phyloP scores from a whole-genome alignment of 2,329 filamentous ascomycete species.

The Penicillium thymicola region DNA sequence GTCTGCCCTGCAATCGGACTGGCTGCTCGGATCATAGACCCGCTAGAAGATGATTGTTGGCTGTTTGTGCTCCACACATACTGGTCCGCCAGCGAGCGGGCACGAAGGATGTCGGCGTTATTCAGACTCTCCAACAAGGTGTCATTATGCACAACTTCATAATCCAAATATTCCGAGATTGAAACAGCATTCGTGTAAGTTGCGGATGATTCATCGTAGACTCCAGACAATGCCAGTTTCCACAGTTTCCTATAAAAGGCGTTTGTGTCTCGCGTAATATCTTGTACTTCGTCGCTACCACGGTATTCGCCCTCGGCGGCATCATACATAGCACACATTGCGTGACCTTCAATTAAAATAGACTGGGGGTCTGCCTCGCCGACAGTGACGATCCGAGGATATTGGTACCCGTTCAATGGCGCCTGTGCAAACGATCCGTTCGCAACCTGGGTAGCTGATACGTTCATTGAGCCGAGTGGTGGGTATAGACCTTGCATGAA shows the following conservation, averaged over 20 bases:
- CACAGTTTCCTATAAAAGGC: conserved; percentile 50
- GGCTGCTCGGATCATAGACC: conserved; percentile 28
- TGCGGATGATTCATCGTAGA: conserved; percentile 39
- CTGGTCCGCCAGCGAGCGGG: conserved; percentile 49
- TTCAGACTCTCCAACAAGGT: conserved; percentile 36
- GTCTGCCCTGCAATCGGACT: conserved; percentile 45
- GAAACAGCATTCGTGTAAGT: conserved; percentile 52
- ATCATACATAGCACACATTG: conserved; percentile 42
- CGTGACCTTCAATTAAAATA: conserved; percentile 50
- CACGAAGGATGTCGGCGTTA: conserved; percentile 32
- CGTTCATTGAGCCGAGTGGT: conserved; percentile 39
- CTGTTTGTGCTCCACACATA: conserved; percentile 49
- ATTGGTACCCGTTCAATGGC: conserved; percentile 58
- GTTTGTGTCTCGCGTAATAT: conserved; percentile 36
- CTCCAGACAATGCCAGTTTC: conserved; percentile 41
- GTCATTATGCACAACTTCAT: conserved; percentile 52
- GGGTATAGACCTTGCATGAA: conserved; percentile 63
- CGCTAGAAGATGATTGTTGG: conserved; percentile 38
- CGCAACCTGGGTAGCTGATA: conserved; percentile 41
- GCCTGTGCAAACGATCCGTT: conserved; percentile 48
- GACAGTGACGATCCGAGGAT: conserved; percentile 49
- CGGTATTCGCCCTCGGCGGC: conserved; percentile 42
- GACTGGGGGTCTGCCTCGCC: conserved; percentile 48
- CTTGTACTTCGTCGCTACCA: conserved; percentile 39
- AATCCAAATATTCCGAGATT: conserved; percentile 57